Evolutionary conservation across 2,329 filamentous ascomycete genomes (phyloP), one percentile per base, ranked within the genome.

Genomic region (Colletotrichum sp.): DNA sequence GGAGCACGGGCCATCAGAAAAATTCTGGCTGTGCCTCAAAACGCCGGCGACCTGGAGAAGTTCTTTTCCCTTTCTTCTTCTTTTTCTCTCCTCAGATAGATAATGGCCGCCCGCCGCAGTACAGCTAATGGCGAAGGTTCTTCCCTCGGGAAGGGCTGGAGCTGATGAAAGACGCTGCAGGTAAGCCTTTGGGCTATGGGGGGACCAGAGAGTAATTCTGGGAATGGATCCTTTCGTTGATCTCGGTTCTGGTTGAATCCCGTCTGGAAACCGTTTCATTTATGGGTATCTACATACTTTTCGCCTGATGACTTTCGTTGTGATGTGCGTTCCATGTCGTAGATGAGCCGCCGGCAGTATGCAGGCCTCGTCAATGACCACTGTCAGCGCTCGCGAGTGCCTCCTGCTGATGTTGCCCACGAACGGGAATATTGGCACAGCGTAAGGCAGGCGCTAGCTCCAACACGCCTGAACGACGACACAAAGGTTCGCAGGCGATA

Each of bases 221-320:
- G 72, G 77, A 75, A 73, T 65, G 75, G 77, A 78, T 78, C 77
- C 77, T 78, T 68, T 78, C 77, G 77, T 78, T 78, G 76, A 78
- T 78, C 77, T 78, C 77, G 77, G 60, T 72, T 75, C 77, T 71
- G 67, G 69, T 68, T 67, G 34, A 32, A 60, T 60, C 48, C 66
- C 77, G 59, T 77, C 77, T 72, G 68, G 75, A 75, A 72, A 39
- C 75, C 77, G 77, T 78, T 78, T 78, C 77, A 77, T 78, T 78
- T 75, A 77, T 73, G 57, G 77, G 68, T 74, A 78, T 78, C 77
- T 78, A 78, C 77, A 78, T 71, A 52, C 39, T 74, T 74, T 61
- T 60, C 59, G 59, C 59, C 65, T 43, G 36, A 28, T 55, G 43
- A 48, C 3, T 0, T 7, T 13, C 8, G 0, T 36, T 9, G 63